Evolutionary conservation across 2,329 filamentous ascomycete genomes (phyloP), one percentile per base, ranked within the genome.

Genomic region (Lecanoromycetidae sp.): DNA sequence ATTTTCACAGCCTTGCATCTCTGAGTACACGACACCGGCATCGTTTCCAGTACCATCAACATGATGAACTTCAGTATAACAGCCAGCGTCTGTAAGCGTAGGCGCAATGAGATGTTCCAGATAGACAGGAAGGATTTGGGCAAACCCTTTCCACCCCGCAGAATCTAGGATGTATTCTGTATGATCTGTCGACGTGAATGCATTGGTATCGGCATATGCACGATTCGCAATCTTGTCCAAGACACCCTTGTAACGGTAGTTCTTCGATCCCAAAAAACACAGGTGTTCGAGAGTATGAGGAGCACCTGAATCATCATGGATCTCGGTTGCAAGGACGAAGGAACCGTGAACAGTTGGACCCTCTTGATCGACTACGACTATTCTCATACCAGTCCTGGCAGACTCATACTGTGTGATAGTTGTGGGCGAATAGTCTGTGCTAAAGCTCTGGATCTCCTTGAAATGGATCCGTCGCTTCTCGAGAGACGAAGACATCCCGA

Each of bases 1-100:
- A 60, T 94, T 94, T 61, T 96, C 84, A 2, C 94, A 80, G 20
- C 82, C 91, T 66, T 98, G 91, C 91, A 98, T 98, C 66, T 98
- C 91, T 0, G 90, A 95, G 66, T 98, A 98, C 7, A 98, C 91
- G 1, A 95, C 88, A 53, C 87, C 91, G 34, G 91, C 91, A 72
- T 98, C 91, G 54, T 96, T 84, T 48, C 91, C 91, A 55, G 85
- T 79, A 13, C 87, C 90, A 60, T 98, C 87, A 46, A 98, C 77
- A 62, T 98, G 91, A 68, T 94, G 87, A 1, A 98, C 91, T 64
- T 98, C 91, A 2, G 91, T 98, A 55, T 90, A 82, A 61, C 93
- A 95, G 9, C 80, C 87, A 47, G 88, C 84, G 63, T 98, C 90
- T 1, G 88, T 96, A 51, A 98, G 71, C 6, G 87, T 94, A 0